Evolutionary conservation across 1,139 yeast genomes (phyloP).

Genomic region (Eremothecium cymbalariae): DNA sequence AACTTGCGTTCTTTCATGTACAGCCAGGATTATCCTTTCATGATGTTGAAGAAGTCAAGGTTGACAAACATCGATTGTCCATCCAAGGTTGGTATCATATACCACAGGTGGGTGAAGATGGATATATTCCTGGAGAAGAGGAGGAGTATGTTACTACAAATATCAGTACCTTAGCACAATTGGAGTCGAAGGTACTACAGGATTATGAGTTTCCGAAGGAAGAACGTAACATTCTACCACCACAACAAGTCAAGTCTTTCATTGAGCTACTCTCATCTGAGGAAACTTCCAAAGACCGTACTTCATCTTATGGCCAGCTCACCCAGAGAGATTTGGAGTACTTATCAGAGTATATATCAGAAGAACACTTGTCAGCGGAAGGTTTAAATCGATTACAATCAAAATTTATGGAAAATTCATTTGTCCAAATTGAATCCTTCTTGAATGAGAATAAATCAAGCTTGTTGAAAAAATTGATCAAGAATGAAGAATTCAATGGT

Average conservation of each 20-base stretch:
- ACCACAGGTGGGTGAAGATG: slow-evolving; percentile 88
- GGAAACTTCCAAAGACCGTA: too few species aligned
- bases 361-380: slow-evolving; percentile 41
- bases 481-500: slow-evolving; percentile 47
- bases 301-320: slow-evolving; percentile 22
- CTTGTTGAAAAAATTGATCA: slow-evolving; percentile 40
- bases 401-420: slow-evolving; percentile 57
- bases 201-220: slow-evolving; percentile 76
- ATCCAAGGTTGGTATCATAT: slow-evolving; percentile 99
- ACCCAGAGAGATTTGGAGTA: slow-evolving; percentile 39
- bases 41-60: slow-evolving; percentile 94
- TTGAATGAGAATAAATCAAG: slow-evolving; percentile 50
- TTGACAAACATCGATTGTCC: slow-evolving; percentile 78
- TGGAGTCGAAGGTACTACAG: slow-evolving; percentile 67
- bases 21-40: slow-evolving; percentile 96
- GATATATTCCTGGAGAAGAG: slow-evolving; percentile 72
- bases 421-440: slow-evolving; percentile 58
- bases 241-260: slow-evolving; percentile 28
- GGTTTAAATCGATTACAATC: slow-evolving; percentile 41
- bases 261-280: too few species aligned
- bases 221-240: slow-evolving; percentile 29
- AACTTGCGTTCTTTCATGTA: slow-evolving; percentile 89
- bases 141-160: slow-evolving; percentile 57
- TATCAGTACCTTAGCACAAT: slow-evolving; percentile 68
- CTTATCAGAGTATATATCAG: slow-evolving; percentile 48